A percentile compares a stretch with the other conserved stretches of the same genome.
These are phyloP conservation scores for Haplosporangium gracile DNA, from an alignment of 192 early-diverging fungal species.

Conservation along the genomic window DNA sequence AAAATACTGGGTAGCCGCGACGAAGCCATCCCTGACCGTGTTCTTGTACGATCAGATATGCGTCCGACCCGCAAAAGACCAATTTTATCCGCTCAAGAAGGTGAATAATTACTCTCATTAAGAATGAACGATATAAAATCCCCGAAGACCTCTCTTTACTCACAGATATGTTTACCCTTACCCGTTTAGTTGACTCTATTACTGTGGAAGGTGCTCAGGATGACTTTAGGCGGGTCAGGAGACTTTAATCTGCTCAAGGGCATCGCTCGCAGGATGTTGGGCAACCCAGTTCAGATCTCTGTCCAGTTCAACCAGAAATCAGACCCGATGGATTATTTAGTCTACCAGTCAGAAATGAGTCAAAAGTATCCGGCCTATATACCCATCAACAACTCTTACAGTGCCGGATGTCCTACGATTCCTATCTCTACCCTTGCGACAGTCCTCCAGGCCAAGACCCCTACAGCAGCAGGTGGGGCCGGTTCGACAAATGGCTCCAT, in stretches of 20 bases:
- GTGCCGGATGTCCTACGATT: constrained; percentile 18
- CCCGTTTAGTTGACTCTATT: constrained; percentile 69
- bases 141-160: neutral
- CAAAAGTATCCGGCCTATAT: constrained; percentile 75
- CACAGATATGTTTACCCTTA: neutral
- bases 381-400: constrained; percentile 38
- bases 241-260: constrained; percentile 65
- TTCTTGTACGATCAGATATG: constrained; percentile 78
- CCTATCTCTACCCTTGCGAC: constrained; percentile 29
- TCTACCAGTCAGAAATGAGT: constrained; percentile 67
- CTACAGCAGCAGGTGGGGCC: constrained; percentile 11
- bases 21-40: constrained; percentile 63
- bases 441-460: constrained; percentile 34
- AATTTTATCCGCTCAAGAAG: constrained; percentile 51
- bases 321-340: constrained; percentile 72
- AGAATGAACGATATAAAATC: neutral
- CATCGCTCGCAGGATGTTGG: constrained; percentile 60
- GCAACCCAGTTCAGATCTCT: constrained; percentile 53
- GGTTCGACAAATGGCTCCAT: constrained; percentile 10
- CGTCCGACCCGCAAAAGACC: constrained; percentile 71
- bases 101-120: neutral
- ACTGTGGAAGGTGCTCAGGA: constrained; percentile 76
- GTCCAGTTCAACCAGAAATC: constrained; percentile 62
- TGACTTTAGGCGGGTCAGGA: constrained; percentile 69
- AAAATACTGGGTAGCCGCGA: constrained; percentile 22